Conservation (phyloP, 805 yeast species). For the Ogataea chonburiensis region DNA sequence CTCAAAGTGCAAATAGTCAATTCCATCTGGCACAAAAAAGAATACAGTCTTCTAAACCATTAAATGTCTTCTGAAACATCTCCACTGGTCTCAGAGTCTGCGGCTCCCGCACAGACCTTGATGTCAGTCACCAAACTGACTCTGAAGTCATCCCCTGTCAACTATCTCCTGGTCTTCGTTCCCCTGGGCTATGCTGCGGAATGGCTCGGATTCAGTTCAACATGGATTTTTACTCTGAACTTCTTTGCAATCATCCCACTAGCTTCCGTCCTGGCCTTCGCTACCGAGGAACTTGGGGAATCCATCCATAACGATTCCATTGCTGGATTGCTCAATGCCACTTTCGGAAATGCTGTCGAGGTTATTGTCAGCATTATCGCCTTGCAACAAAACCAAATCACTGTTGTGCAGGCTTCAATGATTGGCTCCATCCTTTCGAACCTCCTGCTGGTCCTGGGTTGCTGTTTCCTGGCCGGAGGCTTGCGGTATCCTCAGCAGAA, state of each 20-base stretch:
- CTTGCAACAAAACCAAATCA: conserved; percentile 75
- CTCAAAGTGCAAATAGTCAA: too few relatives aligned
- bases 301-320: conserved; percentile 81
- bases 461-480: conserved; percentile 94
- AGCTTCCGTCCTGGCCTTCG: conserved; percentile 85
- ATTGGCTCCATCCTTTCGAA: conserved; percentile 91
- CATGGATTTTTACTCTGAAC: conserved; percentile 64
- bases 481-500: conserved; percentile 78
- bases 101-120: conserved; percentile 7
- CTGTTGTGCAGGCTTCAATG: conserved; percentile 97
- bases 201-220: conserved; percentile 49
- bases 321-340: conserved; percentile 94
- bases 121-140: conserved; percentile 17
- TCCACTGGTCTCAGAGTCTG: conserved; percentile 11
- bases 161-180: conserved; percentile 75
- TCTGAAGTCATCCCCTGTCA: conserved; percentile 51
- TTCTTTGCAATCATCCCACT: conserved; percentile 90
- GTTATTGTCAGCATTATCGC: conserved; percentile 93
- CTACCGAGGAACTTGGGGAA: conserved; percentile 88
- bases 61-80: conserved; percentile 18
- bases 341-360: conserved; percentile 97
- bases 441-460: conserved; percentile 86
- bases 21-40: too few relatives aligned
- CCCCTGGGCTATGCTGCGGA: conserved; percentile 87
- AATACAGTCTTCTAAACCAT: not conserved